These are phyloP conservation scores for Fraxinus latifolia DNA, from an alignment of 305 asterid species.

Conservation along the genomic window DNA sequence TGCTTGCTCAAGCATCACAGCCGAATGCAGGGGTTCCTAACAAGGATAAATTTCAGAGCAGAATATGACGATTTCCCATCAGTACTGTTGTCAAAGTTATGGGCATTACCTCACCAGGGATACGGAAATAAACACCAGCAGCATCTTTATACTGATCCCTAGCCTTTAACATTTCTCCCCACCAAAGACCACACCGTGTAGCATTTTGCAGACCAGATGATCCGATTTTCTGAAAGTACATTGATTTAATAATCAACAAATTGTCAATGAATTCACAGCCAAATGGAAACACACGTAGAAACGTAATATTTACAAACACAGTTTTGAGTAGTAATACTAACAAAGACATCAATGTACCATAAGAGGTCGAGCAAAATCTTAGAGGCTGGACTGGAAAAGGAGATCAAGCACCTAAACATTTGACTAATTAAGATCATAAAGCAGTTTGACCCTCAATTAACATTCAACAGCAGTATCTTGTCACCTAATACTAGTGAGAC, in stretches of 20 bases:
- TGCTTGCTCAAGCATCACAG: slow-evolving; percentile 99
- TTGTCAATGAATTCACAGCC: slow-evolving; percentile 2
- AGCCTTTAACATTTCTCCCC: slow-evolving; percentile 96
- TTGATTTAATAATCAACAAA: slow-evolving; percentile 18
- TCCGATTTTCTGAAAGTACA: slow-evolving; percentile 66
- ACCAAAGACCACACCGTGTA: slow-evolving; percentile 97
- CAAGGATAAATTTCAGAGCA: slow-evolving; percentile 43
- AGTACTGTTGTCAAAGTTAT: slow-evolving; percentile 27
- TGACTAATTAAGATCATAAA: slow-evolving; percentile 1
- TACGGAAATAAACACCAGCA: slow-evolving; percentile 85
- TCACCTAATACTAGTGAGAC: neutral
- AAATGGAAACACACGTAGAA: slow-evolving; percentile 7
- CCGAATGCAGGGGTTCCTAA: slow-evolving; percentile 86
- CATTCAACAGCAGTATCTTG: neutral
- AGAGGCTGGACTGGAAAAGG: neutral
- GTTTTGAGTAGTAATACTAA: neutral
- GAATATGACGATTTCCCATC: slow-evolving; percentile 23
- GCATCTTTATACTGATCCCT: slow-evolving; percentile 89
- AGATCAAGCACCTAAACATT: slow-evolving; percentile 1
- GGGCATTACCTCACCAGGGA: slow-evolving; percentile 99
- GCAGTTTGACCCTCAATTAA: slow-evolving; percentile 7
- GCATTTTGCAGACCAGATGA: slow-evolving; percentile 69
- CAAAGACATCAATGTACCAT: neutral
- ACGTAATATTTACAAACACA: slow-evolving; percentile 14
- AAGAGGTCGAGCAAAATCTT: neutral